Evolutionary conservation across 108 stramenopile genomes (phyloP).

Genomic region (Cyclotella choctawhatcheeana): DNA sequence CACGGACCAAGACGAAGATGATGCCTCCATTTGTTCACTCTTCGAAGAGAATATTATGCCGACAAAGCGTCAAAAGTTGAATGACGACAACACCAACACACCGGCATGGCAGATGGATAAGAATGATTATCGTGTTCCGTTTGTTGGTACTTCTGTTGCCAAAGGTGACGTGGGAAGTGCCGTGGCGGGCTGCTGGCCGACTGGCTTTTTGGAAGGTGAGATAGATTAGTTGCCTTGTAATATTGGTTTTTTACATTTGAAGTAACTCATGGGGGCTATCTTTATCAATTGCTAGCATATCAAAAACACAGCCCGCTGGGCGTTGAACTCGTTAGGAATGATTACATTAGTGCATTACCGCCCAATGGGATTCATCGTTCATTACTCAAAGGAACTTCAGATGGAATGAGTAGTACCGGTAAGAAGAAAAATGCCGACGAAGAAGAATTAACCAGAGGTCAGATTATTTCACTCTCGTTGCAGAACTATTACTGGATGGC

Average conservation of each 20-base stretch:
- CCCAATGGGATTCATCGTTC: slow-evolving; percentile 45
- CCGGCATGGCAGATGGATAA: slow-evolving; percentile 80
- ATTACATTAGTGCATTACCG: slow-evolving; percentile 53
- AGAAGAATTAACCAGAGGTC: slow-evolving; percentile 10
- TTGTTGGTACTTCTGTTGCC: slow-evolving; percentile 83
- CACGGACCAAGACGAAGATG: slow-evolving; percentile 24
- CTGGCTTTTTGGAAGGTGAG: slow-evolving; percentile 70
- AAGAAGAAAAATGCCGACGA: not conserved
- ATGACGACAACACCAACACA: slow-evolving; percentile 32
- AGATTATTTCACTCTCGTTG: slow-evolving; percentile 37
- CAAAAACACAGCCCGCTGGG: slow-evolving; percentile 71
- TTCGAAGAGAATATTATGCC: not conserved
- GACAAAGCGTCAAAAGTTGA: slow-evolving; percentile 6
- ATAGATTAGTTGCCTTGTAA: not conserved
- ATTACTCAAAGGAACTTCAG: slow-evolving; percentile 15
- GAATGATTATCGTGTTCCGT: slow-evolving; percentile 77
- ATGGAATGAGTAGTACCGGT: not conserved
- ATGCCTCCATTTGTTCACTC: not conserved
- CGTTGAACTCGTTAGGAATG: slow-evolving; percentile 65
- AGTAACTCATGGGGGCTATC: too few species aligned
- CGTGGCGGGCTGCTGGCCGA: slow-evolving; percentile 66
- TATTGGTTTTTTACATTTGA: too few species aligned
- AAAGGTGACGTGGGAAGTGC: slow-evolving; percentile 60
- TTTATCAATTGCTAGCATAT: too few species aligned
- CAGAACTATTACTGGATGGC: slow-evolving; percentile 43